These are phyloP conservation scores for Nothopassalora personata DNA, from an alignment of 2,329 filamentous ascomycete species.

Conservation along the genomic window DNA sequence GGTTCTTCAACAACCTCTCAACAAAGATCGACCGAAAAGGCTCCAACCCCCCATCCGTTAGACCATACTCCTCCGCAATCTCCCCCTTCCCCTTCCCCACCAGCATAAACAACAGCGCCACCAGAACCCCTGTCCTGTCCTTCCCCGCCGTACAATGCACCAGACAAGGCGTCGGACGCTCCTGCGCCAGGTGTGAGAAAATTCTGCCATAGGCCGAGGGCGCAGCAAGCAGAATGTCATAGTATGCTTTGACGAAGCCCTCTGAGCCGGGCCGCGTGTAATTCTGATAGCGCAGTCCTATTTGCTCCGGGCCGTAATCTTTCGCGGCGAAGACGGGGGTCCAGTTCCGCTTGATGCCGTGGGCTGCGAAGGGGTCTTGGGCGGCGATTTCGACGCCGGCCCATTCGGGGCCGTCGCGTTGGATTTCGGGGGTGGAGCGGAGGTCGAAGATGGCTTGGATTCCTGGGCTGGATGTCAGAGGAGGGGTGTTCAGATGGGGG, in stretches of 20 bases:
- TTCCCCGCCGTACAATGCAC: constrained; percentile 75
- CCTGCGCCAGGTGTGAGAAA: constrained; percentile 52
- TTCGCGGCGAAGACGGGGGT: constrained; percentile 59
- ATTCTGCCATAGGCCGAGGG: constrained; percentile 54
- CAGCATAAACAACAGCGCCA: constrained; percentile 60
- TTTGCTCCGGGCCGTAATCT: constrained; percentile 58
- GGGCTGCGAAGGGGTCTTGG: constrained; percentile 30
- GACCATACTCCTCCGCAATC: constrained; percentile 63
- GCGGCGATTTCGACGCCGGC: constrained; percentile 24
- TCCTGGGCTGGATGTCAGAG: constrained; percentile 37
- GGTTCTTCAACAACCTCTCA: constrained; percentile 48
- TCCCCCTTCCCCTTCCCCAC: constrained; percentile 55
- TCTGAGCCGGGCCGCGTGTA: constrained; percentile 53
- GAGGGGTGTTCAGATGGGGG: background rate
- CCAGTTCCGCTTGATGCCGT: constrained; percentile 53
- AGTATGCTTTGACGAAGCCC: constrained; percentile 62
- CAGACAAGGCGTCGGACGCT: constrained; percentile 49
- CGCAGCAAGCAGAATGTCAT: constrained; percentile 53
- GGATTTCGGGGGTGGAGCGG: constrained; percentile 57
- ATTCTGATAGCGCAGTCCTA: constrained; percentile 56
- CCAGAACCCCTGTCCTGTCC: constrained; percentile 67
- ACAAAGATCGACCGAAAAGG: constrained; percentile 44
- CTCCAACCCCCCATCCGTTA: constrained; percentile 59
- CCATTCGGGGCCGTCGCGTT: constrained; percentile 36
- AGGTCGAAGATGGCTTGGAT: constrained; percentile 65